Percentiles rank a stretch among this genome's conserved stretches.
phyloP scores from a whole-genome alignment of 2,329 filamentous ascomycete genomes.

The Diaporthe velutina region DNA sequence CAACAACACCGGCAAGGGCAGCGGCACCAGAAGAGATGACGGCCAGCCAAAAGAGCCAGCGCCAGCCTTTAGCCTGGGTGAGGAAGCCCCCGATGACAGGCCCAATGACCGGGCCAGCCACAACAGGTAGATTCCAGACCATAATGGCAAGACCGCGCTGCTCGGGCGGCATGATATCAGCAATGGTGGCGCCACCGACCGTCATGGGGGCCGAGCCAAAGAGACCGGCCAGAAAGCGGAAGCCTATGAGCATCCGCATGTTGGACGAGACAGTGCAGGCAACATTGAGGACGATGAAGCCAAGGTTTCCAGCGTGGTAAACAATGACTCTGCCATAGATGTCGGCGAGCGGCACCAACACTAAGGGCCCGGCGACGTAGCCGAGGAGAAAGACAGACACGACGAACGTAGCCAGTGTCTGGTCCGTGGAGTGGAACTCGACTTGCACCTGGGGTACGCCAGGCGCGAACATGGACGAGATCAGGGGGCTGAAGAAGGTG shows the following conservation, averaged over 20 bases:
- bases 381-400: not conserved
- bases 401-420: not conserved
- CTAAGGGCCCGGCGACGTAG: not conserved
- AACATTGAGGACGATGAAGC: not conserved
- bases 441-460: not conserved
- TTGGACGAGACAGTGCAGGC: not conserved
- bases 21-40: not conserved
- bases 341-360: not conserved
- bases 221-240: not conserved
- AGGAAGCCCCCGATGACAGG: not conserved
- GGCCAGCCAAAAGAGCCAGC: not conserved
- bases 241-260: not conserved
- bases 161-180: not conserved
- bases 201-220: not conserved
- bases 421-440: not conserved
- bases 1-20: not conserved
- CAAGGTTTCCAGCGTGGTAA: not conserved
- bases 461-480: not conserved
- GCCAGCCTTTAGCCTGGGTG: not conserved
- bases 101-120: not conserved
- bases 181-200: not conserved
- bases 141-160: not conserved
- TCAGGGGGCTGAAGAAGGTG: not conserved
- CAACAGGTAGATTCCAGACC: not conserved
- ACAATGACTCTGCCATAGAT: not conserved